phyloP scores from a whole-genome alignment of 352 stramenopile species.

The Phytopythium helicoides region DNA sequence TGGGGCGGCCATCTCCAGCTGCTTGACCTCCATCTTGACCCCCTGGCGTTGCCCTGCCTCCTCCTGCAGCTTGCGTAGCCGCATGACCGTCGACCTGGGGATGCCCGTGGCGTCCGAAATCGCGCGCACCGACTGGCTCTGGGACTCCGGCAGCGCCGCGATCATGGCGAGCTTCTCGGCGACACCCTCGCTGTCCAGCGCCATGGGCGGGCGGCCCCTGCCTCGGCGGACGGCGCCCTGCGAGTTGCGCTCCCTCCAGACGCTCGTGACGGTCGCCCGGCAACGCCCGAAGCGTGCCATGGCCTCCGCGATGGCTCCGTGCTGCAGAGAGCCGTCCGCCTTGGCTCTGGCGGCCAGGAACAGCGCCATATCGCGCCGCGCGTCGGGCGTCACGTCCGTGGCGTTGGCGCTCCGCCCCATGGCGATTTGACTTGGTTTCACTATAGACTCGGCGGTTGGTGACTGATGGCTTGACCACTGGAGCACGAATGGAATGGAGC shows the following conservation, averaged over 20 bases:
- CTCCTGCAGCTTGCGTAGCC: background rate
- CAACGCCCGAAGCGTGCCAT: background rate
- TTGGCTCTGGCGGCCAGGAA: background rate
- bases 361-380: background rate
- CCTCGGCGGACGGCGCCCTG: background rate
- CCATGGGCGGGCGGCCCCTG: background rate
- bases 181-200: background rate
- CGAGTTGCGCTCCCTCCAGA: background rate
- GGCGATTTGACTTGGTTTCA: no score
- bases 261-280: background rate
- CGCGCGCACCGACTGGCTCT: background rate
- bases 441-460: no score
- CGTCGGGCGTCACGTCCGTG: conserved; percentile 1
- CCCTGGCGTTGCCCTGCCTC: background rate
- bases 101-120: conserved; percentile 2
- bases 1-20: no score
- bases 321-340: background rate
- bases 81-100: conserved; percentile 1
- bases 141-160: background rate
- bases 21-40: background rate
- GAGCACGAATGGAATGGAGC: no score
- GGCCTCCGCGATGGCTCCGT: background rate
- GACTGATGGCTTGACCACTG: no score
- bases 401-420: background rate
- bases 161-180: background rate